phyloP scores from a whole-genome alignment of 371 early-diverging fungal species.

The Saksenaea oblongispora region DNA sequence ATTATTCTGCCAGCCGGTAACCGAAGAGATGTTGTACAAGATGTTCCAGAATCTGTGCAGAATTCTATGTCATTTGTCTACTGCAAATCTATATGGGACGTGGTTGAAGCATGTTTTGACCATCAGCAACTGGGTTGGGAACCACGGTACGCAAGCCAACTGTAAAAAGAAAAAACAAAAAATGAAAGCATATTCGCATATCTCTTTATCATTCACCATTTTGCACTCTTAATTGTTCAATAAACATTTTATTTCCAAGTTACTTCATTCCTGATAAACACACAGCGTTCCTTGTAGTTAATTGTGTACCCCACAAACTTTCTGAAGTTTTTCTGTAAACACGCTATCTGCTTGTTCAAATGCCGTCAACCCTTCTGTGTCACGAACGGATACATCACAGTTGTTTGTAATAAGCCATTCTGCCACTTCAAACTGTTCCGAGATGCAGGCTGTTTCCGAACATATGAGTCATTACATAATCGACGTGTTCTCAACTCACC shows the following conservation, averaged over 20 bases:
- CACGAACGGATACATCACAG: constrained; percentile 25
- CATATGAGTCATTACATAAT: neutral
- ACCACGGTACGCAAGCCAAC: constrained; percentile 18
- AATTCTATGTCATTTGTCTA: constrained; percentile 68
- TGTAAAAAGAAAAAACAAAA: constrained; percentile 19
- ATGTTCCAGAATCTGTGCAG: constrained; percentile 63
- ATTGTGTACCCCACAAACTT: neutral
- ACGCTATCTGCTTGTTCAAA: constrained; percentile 35
- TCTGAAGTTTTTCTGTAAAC: neutral
- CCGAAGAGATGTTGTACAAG: constrained; percentile 55
- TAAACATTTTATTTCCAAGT: neutral
- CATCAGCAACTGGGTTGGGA: constrained; percentile 10
- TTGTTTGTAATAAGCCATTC: constrained; percentile 26
- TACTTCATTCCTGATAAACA: too few species aligned
- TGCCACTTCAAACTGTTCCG: constrained; percentile 39
- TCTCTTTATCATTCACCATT: neutral
- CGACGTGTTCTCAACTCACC: constrained; percentile 18
- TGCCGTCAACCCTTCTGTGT: constrained; percentile 39
- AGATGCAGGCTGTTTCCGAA: constrained; percentile 37
- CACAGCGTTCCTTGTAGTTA: too few species aligned
- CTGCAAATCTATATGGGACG: constrained; percentile 68
- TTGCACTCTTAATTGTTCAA: neutral
- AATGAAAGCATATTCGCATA: neutral
- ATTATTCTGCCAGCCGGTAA: constrained; percentile 59
- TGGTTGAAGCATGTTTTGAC: constrained; percentile 61